Evolutionary conservation across 495 filamentous ascomycete species (phyloP).

Genomic region (Lepidopterella palustris): DNA sequence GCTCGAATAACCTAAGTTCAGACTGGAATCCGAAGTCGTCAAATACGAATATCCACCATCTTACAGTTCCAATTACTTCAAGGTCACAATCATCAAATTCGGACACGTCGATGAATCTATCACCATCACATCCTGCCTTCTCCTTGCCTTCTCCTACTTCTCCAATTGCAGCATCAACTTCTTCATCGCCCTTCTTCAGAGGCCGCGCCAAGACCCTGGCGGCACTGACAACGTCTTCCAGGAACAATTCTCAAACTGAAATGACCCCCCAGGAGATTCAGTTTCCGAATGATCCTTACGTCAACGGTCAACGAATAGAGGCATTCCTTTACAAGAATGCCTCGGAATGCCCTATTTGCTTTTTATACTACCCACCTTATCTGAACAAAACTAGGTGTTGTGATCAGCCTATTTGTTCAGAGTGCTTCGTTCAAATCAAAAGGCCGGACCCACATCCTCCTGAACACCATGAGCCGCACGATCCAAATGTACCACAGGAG

Average conservation of each 20-base stretch:
- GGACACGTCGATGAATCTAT: slow-evolving; percentile 50
- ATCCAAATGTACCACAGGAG: slow-evolving; percentile 39
- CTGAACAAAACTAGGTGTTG: slow-evolving; percentile 95
- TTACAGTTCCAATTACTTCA: slow-evolving; percentile 70
- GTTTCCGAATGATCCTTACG: slow-evolving; percentile 74
- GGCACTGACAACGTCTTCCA: slow-evolving; percentile 63
- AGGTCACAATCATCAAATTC: slow-evolving; percentile 71
- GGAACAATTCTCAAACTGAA: slow-evolving; percentile 61
- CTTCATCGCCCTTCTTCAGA: slow-evolving; percentile 60
- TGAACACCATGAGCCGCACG: slow-evolving; percentile 61
- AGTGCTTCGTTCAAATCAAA: slow-evolving; percentile 99
- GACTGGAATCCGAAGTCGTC: slow-evolving; percentile 39
- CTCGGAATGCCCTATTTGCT: slow-evolving; percentile 91
- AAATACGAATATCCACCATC: slow-evolving; percentile 49
- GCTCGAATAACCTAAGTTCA: slow-evolving; percentile 34
- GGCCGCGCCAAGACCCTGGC: slow-evolving; percentile 78
- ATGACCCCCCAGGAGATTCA: slow-evolving; percentile 69
- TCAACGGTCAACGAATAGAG: slow-evolving; percentile 87
- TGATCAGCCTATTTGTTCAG: slow-evolving; percentile 94
- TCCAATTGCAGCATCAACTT: slow-evolving; percentile 37
- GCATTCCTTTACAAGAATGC: slow-evolving; percentile 89
- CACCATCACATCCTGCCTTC: slow-evolving; percentile 43
- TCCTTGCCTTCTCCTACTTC: slow-evolving; percentile 46
- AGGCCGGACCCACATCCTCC: slow-evolving; percentile 92
- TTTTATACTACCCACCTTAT: slow-evolving; percentile 91